Conservation (phyloP, 2,329 filamentous ascomycete species). For the Aspergillus novoparasiticus region DNA sequence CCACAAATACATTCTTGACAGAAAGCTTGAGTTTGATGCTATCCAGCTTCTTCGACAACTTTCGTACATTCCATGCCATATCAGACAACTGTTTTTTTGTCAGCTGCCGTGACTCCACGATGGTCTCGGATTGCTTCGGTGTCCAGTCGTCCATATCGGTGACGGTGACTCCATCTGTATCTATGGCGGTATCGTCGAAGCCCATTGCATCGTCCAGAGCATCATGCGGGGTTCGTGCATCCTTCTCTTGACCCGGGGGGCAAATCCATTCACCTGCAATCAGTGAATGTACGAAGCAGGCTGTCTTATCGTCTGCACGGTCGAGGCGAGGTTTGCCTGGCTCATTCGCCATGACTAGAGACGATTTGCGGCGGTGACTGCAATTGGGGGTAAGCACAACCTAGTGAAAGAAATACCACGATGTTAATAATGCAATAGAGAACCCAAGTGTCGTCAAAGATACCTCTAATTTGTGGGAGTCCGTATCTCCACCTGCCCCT, state of each 20-base stretch:
- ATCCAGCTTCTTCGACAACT: constrained; percentile 82
- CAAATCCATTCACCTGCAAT: constrained; percentile 46
- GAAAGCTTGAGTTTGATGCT: constrained; percentile 80
- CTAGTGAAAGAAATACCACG: constrained; percentile 35
- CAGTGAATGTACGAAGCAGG: constrained; percentile 64
- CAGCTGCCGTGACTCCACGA: constrained; percentile 70
- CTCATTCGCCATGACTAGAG: constrained; percentile 53
- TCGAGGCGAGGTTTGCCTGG: constrained; percentile 40
- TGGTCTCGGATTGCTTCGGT: constrained; percentile 36
- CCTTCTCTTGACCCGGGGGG: constrained; percentile 10
- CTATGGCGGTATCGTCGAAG: constrained; percentile 22
- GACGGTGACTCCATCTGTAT: constrained; percentile 27
- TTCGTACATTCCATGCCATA: constrained; percentile 94
- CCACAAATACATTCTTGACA: constrained; percentile 79
- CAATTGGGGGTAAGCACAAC: constrained; percentile 59
- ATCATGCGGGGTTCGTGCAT: constrained; percentile 5
- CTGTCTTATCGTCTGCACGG: constrained; percentile 45
- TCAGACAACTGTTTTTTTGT: constrained; percentile 95
- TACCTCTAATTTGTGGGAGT: constrained; percentile 41
- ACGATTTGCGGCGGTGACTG: constrained; percentile 62
- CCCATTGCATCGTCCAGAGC: constrained; percentile 18
- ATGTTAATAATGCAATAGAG: neutral
- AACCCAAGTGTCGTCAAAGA: neutral
- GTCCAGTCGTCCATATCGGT: constrained; percentile 27
- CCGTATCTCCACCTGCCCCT: constrained; percentile 37